These are phyloP conservation scores for Phytophthora pistaciae DNA, from an alignment of 352 stramenopile species.

Conservation along the genomic window DNA sequence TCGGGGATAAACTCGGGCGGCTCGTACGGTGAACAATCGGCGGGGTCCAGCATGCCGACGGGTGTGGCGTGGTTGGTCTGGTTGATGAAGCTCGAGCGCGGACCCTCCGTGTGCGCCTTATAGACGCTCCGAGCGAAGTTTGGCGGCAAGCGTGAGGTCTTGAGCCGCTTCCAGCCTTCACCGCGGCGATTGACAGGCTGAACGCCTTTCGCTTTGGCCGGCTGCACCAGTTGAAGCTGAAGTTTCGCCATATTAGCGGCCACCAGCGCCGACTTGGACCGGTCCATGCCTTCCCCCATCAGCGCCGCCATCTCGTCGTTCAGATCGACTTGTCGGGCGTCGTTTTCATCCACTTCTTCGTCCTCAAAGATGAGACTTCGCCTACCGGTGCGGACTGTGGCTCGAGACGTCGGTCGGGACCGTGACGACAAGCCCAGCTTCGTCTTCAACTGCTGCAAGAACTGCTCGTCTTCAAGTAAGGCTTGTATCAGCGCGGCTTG, in stretches of 20 bases:
- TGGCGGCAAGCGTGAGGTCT: constrained; percentile 55
- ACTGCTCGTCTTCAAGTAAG: constrained; percentile 69
- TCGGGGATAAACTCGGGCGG: constrained; percentile 70
- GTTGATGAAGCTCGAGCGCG: constrained; percentile 71
- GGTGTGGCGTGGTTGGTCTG: constrained; percentile 70
- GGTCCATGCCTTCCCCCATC: constrained; percentile 58
- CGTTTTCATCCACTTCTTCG: constrained; percentile 24
- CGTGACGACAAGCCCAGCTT: constrained; percentile 62
- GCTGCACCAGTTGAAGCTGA: constrained; percentile 42
- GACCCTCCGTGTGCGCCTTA: constrained; percentile 55
- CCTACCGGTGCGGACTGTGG: constrained; percentile 12
- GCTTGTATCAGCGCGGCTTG: constrained; percentile 43
- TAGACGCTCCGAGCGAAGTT: constrained; percentile 78
- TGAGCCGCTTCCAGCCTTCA: constrained; percentile 83
- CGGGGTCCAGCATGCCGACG: constrained; percentile 76
- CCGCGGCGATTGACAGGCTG: constrained; percentile 37
- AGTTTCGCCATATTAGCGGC: constrained; percentile 70
- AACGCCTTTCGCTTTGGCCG: not conserved
- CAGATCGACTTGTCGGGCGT: constrained; percentile 36
- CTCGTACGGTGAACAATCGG: constrained; percentile 68
- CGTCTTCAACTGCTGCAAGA: constrained; percentile 59
- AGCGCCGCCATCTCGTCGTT: constrained; percentile 57
- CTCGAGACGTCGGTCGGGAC: constrained; percentile 31
- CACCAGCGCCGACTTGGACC: constrained; percentile 56
- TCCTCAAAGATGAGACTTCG: constrained; percentile 20